These are phyloP conservation scores for Gonium pectorale DNA, from an alignment of 139 green algal species.

Conservation along the genomic window DNA sequence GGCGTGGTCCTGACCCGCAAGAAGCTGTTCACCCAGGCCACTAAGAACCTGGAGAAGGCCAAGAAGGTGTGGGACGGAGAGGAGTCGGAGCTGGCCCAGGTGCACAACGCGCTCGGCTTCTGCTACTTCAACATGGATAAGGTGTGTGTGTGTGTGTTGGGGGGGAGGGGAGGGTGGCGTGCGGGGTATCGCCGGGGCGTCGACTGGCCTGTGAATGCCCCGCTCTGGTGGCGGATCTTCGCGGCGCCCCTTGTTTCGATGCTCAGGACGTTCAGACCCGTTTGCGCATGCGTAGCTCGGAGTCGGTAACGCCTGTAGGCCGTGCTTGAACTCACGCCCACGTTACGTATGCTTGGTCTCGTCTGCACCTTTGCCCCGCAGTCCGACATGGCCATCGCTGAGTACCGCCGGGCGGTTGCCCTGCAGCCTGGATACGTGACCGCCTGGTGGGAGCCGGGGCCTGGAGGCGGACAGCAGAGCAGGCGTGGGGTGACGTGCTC, in stretches of 20 bases:
- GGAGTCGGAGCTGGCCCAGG: slow-evolving; percentile 92
- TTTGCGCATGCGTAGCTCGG: too few species aligned
- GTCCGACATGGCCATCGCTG: slow-evolving; percentile 73
- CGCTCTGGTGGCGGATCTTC: too few species aligned
- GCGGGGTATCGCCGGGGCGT: too few species aligned
- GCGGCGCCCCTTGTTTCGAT: too few species aligned
- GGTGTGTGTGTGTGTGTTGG: background rate
- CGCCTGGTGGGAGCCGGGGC: slow-evolving; percentile 74
- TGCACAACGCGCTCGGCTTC: slow-evolving; percentile 98
- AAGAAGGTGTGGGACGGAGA: slow-evolving; percentile 93
- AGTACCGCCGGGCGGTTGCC: slow-evolving; percentile 91
- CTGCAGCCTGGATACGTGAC: slow-evolving; percentile 89
- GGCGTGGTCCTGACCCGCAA: slow-evolving; percentile 97
- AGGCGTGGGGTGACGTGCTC: background rate
- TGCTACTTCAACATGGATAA: slow-evolving; percentile 93
- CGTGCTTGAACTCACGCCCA: too few species aligned
- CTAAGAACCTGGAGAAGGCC: slow-evolving; percentile 93
- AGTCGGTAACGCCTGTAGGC: too few species aligned
- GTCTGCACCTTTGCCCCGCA: too few species aligned
- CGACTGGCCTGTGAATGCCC: too few species aligned
- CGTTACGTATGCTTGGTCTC: too few species aligned
- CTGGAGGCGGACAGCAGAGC: too few species aligned
- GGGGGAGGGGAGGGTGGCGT: background rate
- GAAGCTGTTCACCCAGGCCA: slow-evolving; percentile 96
- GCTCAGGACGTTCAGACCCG: too few species aligned